phyloP scores from a whole-genome alignment of 208 protist species.

The Acanthamoeba lenticulata region DNA sequence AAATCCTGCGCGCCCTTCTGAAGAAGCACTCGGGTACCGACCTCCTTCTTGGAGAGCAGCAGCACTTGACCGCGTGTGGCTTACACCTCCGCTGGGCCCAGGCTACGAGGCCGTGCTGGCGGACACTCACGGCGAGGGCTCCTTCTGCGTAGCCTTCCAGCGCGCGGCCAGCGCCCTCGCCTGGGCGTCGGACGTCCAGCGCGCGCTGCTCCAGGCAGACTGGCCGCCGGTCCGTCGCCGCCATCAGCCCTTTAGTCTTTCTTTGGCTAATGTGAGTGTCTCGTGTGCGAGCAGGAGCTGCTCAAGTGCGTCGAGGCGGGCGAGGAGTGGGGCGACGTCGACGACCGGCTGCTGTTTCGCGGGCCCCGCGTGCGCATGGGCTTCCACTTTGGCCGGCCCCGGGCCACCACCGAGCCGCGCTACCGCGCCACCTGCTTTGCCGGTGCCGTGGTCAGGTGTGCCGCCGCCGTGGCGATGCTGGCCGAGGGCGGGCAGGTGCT shows the following conservation, averaged over 20 bases:
- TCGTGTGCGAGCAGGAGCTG: not conserved
- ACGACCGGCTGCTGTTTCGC: not conserved
- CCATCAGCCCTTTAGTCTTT: not conserved
- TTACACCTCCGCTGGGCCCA: not conserved
- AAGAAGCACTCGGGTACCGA: not conserved
- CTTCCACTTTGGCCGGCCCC: not conserved
- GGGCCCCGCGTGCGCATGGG: slow-evolving; percentile 36
- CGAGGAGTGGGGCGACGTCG: not conserved
- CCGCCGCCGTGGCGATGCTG: not conserved
- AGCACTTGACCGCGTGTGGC: too few species aligned
- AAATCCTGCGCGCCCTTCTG: not conserved
- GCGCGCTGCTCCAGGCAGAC: not conserved
- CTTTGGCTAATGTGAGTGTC: not conserved
- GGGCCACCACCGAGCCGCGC: not conserved
- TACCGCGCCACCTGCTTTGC: not conserved
- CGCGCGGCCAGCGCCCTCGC: not conserved
- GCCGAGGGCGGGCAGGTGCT: not conserved
- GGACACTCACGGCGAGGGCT: slow-evolving; percentile 12
- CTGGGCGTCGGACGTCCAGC: slow-evolving; percentile 28
- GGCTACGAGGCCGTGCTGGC: not conserved
- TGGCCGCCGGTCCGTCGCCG: slow-evolving; percentile 1
- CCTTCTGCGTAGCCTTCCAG: slow-evolving; percentile 68
- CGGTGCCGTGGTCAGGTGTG: not conserved
- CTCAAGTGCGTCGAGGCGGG: not conserved
- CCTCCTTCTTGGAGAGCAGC: too few species aligned